Evolutionary conservation across 2,329 filamentous ascomycete species (phyloP).

Genomic region (Thelonectria discophora): DNA sequence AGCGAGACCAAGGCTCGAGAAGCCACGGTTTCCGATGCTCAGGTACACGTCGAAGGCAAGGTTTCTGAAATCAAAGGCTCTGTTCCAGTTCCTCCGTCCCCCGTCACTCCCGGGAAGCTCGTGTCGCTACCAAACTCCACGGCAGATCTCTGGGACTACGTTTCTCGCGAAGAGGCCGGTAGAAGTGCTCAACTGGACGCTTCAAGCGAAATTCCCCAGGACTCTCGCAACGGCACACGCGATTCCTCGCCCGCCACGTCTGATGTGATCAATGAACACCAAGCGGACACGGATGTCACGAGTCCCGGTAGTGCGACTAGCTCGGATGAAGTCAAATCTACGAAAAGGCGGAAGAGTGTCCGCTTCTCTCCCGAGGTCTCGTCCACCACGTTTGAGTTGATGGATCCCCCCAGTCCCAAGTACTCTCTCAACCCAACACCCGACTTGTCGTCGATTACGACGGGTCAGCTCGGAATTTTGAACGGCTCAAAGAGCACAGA

Average conservation of each 20-base stretch:
- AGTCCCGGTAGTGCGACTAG: slow-evolving; percentile 19
- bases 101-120: slow-evolving; percentile 56
- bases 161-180: neutral
- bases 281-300: slow-evolving; percentile 14
- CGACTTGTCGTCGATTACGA: slow-evolving; percentile 19
- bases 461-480: slow-evolving; percentile 24
- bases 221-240: neutral
- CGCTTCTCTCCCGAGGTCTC: slow-evolving; percentile 75
- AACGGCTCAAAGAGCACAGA: slow-evolving; percentile 11
- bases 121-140: slow-evolving; percentile 66
- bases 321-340: slow-evolving; percentile 29
- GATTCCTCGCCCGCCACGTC: neutral
- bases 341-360: slow-evolving; percentile 69
- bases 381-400: slow-evolving; percentile 66
- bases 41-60: slow-evolving; percentile 18
- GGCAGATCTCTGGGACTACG: slow-evolving; percentile 42
- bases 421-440: slow-evolving; percentile 37
- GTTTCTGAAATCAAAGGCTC: slow-evolving; percentile 15
- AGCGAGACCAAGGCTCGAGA: slow-evolving; percentile 36
- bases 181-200: neutral
- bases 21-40: slow-evolving; percentile 24
- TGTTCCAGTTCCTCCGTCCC: slow-evolving; percentile 39
- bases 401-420: slow-evolving; percentile 61
- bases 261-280: slow-evolving; percentile 14
- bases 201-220: neutral